These are phyloP conservation scores for Nakazawaea ishiwadae DNA, from an alignment of 805 yeast genomes.

Conservation along the genomic window DNA sequence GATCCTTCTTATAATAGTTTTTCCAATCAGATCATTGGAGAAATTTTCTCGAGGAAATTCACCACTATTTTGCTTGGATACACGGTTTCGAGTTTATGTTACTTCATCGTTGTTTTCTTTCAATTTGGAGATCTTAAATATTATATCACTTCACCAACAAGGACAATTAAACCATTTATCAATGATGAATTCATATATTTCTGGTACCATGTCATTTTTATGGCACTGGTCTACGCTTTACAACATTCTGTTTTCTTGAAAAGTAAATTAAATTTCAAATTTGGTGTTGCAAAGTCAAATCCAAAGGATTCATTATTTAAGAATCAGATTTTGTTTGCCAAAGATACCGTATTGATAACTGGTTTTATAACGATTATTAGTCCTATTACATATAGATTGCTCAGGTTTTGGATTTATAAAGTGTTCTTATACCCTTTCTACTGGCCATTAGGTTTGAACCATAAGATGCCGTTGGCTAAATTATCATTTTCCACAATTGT, in stretches of 20 bases:
- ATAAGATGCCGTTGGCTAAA: constrained; percentile 33
- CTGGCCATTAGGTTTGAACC: constrained; percentile 31
- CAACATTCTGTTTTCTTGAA: constrained; percentile 51
- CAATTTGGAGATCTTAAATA: constrained; percentile 22
- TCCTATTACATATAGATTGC: constrained; percentile 36
- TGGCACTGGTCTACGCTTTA: constrained; percentile 41
- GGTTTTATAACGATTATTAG: constrained; percentile 23
- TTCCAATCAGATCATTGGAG: constrained; percentile 22
- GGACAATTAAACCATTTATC: constrained; percentile 35
- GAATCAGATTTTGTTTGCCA: constrained; percentile 27
- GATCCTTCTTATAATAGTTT: constrained; percentile 19
- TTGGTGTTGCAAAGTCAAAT: constrained; percentile 34
- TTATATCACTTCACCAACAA: constrained; percentile 28
- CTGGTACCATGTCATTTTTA: constrained; percentile 39
- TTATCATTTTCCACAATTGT: constrained; percentile 27
- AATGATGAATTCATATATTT: constrained; percentile 43
- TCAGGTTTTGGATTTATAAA: constrained; percentile 39
- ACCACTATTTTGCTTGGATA: constrained; percentile 19
- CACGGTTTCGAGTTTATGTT: constrained; percentile 17
- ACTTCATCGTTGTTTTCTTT: constrained; percentile 16
- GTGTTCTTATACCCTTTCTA: constrained; percentile 26
- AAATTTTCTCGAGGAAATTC: constrained; percentile 20
- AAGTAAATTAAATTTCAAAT: constrained; percentile 45
- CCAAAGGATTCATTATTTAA: constrained; percentile 27
- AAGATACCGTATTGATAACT: constrained; percentile 33